A percentile compares a stretch with the other conserved stretches of the same genome.
Evolutionary conservation across 148 eudicot species (phyloP).

Genomic region (Simmondsia chinensis): DNA sequence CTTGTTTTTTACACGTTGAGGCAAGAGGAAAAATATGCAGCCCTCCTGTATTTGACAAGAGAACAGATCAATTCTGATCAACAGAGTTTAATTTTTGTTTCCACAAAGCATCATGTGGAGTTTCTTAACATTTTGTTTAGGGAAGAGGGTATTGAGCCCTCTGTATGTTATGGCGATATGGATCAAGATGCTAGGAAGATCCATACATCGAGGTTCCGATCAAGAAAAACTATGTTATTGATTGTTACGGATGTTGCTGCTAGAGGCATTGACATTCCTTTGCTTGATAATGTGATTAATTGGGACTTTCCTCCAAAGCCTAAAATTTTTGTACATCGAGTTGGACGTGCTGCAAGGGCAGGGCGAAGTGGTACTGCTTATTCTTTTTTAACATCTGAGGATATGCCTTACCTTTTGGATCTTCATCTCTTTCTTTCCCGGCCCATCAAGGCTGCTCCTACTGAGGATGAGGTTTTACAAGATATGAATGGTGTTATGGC

Average conservation of each 20-base stretch:
- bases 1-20: conserved; percentile 71
- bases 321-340: conserved; percentile 90
- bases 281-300: conserved; percentile 90
- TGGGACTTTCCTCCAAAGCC: conserved; percentile 91
- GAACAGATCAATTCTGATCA: conserved; percentile 56
- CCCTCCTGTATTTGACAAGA: conserved; percentile 68
- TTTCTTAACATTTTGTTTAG: conserved; percentile 45
- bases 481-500: conserved; percentile 47
- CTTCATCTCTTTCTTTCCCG: conserved; percentile 93
- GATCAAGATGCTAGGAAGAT: conserved; percentile 91
- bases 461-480: conserved; percentile 71
- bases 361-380: conserved; percentile 92
- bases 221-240: conserved; percentile 79
- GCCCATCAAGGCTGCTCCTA: conserved; percentile 84
- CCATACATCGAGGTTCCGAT: conserved; percentile 54
- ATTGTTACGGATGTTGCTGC: conserved; percentile 95
- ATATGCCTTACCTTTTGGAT: conserved; percentile 76
- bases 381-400: conserved; percentile 79
- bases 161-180: conserved; percentile 90
- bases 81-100: conserved; percentile 78
- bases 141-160: conserved; percentile 71
- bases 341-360: conserved; percentile 90
- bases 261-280: conserved; percentile 93
- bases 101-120: conserved; percentile 85
- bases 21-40: conserved; percentile 82